Evolutionary conservation across 768 basidiomycete genomes (phyloP), one percentile per base, ranked within the genome.

Genomic region (Xanthoconium purpureum): DNA sequence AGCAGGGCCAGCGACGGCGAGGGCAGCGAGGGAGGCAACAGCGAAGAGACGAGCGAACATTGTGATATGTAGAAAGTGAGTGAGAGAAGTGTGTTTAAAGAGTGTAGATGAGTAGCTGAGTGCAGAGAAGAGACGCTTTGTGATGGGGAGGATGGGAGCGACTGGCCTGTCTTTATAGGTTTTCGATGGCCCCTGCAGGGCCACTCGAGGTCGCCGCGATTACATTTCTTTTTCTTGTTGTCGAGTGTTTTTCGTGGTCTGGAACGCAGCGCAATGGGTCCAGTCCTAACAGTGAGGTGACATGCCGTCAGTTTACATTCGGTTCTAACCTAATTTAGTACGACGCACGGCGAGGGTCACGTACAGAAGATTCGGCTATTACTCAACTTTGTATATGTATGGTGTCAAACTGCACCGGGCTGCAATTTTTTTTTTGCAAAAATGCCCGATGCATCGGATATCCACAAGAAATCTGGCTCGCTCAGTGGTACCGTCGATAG

Each of bases 11-110:
- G 62, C 59, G 6, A 61, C 45, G 3, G 52, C 63, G 50, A 64
- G 35, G 6, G 53, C 65, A 52, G 33, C 61, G 30, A 66, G 44
- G 17, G 57, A 50, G 18, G 56, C 63, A 47, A 63, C 43, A 9
- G 55, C 58, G 9, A 59, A 57, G 29, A 59, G 18, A 54, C 59
- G 57, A 57, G 57, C 43, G 32, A 64, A 65, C 63, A 65, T 65
- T 35, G 24, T 51, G 54, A 55, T 55, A 14, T 2, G 2, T 50
- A 35, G 48, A 43, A 42, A 44, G 32, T 38, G 35, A 6, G 52
- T 0, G 10, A n/a, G 38, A 15, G 30, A 3, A 4, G 24, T 44
- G 24, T 12, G 5, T 38, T 28, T 49, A 59, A 55, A 15, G 60
- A 59, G n/a, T 59, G 60, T 44, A 36, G 53, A 3, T 28, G 17